Base-by-base conservation (phyloP, 805 yeast species). In the Wickerhamiella alocasiicola region DNA sequence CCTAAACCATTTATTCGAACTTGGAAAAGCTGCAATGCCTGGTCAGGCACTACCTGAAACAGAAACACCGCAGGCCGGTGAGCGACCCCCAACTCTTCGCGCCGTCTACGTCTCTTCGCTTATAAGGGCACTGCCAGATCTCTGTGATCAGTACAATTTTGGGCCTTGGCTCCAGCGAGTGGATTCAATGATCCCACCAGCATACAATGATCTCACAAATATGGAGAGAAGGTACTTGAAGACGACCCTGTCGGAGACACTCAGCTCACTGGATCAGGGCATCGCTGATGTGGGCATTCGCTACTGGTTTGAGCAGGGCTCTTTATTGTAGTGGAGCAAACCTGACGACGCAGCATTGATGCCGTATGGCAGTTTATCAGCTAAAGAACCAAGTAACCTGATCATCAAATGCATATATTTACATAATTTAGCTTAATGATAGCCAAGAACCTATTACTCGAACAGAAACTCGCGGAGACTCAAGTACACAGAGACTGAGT, bases 111-210 rank as follows among this genome's bases (percentile, higher is more conserved):
- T 70, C 0, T 49, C 67, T 7, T 51, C 73, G 0, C 53, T 76
- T 30, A 61, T 78, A n/a, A 62, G 66, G 21, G 56, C 73, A 1
- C 53, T 77, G 3, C 76, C 82, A 0, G 71, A 70, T 43, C 50
- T 74, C 2, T 37, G 49, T 18, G 74, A 74, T 1, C 55, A 67
- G 12, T 51, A 56, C 0, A 53, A 54, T 3, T 64, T 74, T 41
- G 55, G 55, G 7, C 40, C 39, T 4, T 74, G 81, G 81, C 54
- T 77, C 18, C 59, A 62, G 27, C 64, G 61, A 35, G 58, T 70
- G 0, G 42, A 39, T 15, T 25, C 40, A 13, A 46, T 48, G 49
- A 38, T 51, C 4, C 55, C 68, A 62, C 65, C 46, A 40, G 17
- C 54, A 67, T 39, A 44, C 31, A 32, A 42, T 13, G 39, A 45